phyloP scores from a whole-genome alignment of 768 basidiomycete genomes.

The Amanita muscaria region DNA sequence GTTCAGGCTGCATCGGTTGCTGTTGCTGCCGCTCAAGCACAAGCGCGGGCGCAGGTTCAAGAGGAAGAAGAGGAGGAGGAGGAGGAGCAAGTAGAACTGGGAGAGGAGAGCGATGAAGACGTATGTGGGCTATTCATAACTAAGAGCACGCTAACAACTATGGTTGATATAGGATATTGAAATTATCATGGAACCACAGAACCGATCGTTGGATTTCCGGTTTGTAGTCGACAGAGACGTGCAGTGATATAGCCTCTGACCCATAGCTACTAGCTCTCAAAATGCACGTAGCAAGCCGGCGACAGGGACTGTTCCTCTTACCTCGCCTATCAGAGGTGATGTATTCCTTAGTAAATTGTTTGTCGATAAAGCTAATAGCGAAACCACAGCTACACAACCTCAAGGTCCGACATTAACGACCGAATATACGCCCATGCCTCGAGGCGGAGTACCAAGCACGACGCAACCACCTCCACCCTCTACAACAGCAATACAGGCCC shows the following conservation, averaged over 20 bases:
- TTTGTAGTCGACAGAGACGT: conserved; percentile 19
- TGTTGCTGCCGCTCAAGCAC: not conserved
- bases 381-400: conserved; percentile 31
- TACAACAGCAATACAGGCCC: conserved; percentile 2
- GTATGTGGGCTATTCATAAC: conserved; percentile 21
- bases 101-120: conserved; percentile 29
- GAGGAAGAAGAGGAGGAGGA: conserved; percentile 29
- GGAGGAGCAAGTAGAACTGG: conserved; percentile 27
- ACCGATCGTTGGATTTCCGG: conserved; percentile 72
- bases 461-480: not conserved
- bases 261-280: not conserved
- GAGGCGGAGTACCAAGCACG: conserved; percentile 35
- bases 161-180: conserved; percentile 69
- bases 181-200: conserved; percentile 79
- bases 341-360: not conserved
- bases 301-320: conserved; percentile 12
- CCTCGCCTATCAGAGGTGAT: conserved; percentile 26
- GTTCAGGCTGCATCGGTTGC: not conserved
- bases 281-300: conserved; percentile 3
- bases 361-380: too few species aligned
- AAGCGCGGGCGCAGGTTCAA: conserved; percentile 6
- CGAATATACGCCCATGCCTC: conserved; percentile 70
- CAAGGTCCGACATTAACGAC: conserved; percentile 59
- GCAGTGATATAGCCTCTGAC: not conserved
- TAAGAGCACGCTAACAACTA: not conserved